Evolutionary conservation across 306 rosid species (phyloP).

Genomic region (Rosa lucieae): DNA sequence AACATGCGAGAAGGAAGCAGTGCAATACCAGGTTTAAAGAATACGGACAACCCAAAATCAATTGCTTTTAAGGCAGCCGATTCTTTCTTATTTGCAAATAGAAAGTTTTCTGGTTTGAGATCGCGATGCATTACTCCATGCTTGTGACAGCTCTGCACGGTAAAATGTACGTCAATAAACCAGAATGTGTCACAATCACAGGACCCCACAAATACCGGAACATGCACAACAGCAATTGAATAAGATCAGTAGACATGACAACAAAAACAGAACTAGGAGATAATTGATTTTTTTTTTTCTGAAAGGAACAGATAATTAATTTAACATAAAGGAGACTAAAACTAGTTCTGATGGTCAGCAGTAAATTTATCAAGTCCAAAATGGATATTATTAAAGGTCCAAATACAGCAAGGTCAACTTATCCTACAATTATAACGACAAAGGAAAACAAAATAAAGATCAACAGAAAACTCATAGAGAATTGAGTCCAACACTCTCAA

Average conservation of each 20-base stretch:
- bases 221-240: background rate
- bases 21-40: slow-evolving; percentile 50
- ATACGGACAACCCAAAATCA: slow-evolving; percentile 59
- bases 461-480: background rate
- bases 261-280: background rate
- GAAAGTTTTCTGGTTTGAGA: slow-evolving; percentile 63
- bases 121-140: slow-evolving; percentile 69
- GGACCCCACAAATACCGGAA: background rate
- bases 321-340: background rate
- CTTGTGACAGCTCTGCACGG: slow-evolving; percentile 49
- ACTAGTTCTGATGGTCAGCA: background rate
- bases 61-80: slow-evolving; percentile 54
- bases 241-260: background rate
- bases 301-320: too few relatives aligned
- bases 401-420: background rate
- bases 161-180: slow-evolving; percentile 19
- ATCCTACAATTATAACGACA: background rate
- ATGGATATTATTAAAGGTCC: background rate
- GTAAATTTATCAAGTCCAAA: too few relatives aligned
- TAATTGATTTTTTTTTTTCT: too few relatives aligned
- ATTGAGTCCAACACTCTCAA: background rate
- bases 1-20: background rate
- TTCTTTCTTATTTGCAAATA: slow-evolving; percentile 61
- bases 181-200: background rate
- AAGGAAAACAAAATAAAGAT: background rate